Conservation (phyloP, 768 basidiomycete species). For the Hydnum rufescens region DNA sequence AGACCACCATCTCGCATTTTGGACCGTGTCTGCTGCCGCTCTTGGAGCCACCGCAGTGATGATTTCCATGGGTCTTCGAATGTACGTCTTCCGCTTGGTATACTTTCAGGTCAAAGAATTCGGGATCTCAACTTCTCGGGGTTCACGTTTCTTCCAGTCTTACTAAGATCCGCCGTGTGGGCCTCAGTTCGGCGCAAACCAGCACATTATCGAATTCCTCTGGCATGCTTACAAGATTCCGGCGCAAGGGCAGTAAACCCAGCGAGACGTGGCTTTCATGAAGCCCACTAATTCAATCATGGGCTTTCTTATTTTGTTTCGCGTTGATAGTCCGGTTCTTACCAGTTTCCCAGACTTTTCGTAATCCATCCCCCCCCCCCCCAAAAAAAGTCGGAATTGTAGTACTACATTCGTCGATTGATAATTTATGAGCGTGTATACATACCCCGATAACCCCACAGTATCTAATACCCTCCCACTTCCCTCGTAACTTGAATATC, state of each 20-base stretch:
- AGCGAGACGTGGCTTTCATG: background rate
- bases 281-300: background rate
- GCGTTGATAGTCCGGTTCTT: background rate
- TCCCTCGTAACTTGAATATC: no score
- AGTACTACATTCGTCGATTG: no score
- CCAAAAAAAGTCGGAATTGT: no score
- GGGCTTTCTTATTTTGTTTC: background rate
- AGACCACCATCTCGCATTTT: conserved; percentile 52
- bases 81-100: background rate
- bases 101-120: background rate
- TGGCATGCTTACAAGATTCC: background rate
- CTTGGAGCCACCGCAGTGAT: conserved; percentile 16
- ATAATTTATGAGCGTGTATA: no score
- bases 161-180: conserved; percentile 8
- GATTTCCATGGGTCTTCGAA: background rate
- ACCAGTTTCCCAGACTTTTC: background rate
- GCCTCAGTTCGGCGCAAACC: background rate
- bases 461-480: no score
- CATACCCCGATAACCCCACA: no score
- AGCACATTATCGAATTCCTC: background rate
- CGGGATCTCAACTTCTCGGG: no score
- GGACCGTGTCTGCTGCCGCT: conserved; percentile 38
- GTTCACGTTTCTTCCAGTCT: conserved; percentile 3
- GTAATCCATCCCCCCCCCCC: no score
- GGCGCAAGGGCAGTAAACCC: background rate